phyloP scores from a whole-genome alignment of 495 filamentous ascomycete species.

The Glarea lozoyensis region DNA sequence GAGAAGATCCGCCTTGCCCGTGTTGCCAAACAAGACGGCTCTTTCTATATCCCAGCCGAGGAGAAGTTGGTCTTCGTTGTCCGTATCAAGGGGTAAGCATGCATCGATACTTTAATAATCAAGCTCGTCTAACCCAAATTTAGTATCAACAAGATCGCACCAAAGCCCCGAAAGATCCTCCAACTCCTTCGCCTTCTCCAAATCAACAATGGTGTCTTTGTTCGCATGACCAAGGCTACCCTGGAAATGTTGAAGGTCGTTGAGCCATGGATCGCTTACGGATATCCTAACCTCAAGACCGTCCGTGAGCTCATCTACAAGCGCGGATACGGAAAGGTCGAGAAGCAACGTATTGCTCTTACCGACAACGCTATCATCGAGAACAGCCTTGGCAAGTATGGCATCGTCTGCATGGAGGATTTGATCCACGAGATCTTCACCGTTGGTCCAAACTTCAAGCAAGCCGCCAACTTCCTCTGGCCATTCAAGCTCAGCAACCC shows the following conservation, averaged over 20 bases:
- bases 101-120: conserved; percentile 20
- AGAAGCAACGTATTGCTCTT: conserved; percentile 90
- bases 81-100: conserved; percentile 92
- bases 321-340: conserved; percentile 95
- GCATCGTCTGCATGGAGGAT: conserved; percentile 99
- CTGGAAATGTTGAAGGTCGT: conserved; percentile 95
- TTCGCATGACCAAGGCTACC: conserved; percentile 96
- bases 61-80: conserved; percentile 95
- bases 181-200: conserved; percentile 98
- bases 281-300: conserved; percentile 97
- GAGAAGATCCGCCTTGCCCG: conserved; percentile 94
- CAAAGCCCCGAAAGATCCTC: conserved; percentile 99
- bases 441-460: conserved; percentile 99
- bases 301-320: conserved; percentile 99
- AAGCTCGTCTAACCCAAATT: not conserved
- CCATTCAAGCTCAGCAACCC: conserved; percentile 99
- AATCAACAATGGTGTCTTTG: conserved; percentile 99
- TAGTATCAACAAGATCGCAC: conserved; percentile 99
- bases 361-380: conserved; percentile 98
- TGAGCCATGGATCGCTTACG: conserved; percentile 97
- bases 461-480: conserved; percentile 99
- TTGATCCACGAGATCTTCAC: conserved; percentile 99
- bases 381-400: conserved; percentile 91
- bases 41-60: conserved; percentile 89
- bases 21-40: conserved; percentile 81